Base-by-base conservation (phyloP, 768 basidiomycete genomes). In the Leccinum uliginosum region DNA sequence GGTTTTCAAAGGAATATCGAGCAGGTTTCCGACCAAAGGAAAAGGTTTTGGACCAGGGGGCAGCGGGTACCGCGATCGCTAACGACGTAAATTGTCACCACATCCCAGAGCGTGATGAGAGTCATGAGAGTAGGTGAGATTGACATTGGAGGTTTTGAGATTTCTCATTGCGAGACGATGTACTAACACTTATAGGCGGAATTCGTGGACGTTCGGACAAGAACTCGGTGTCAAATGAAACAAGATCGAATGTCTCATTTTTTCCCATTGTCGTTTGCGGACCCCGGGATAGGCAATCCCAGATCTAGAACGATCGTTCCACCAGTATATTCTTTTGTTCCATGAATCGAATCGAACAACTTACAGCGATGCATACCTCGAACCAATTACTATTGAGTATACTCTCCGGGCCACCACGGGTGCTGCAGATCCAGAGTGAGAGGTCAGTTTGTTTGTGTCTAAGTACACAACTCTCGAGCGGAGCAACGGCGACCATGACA, bases 11-110 rank as follows among this genome's bases (percentile, higher is more conserved):
- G 78, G 75, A 44, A 83, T 66, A 60, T 83, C 77, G 47, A 74
- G 69, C 32, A 85, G 61, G 65, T 84, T 82, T 14, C 83, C 83
- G 32, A 84, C 65, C 29, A 84, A 56, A 26, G 82, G 82, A n/a
- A 76, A 68, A 8, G 76, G 76, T 46, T 66, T 75, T 2, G 84
- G 84, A 15, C 84, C 84, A 29, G 84, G 83, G 11, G 83, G 83
- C 14, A 75, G 73, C 1, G 76, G 78, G 32, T 75, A 70, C 6
- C 55, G 55, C 11, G 55, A 12, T 40, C 61, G 46, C 51, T 26
- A 14, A 59, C 50, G 9, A 69, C 49, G 29, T 57, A 70, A 14
- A 67, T 38, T 19, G 62, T 61, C 19, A 64, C 56, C 3, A 56
- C 40, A 40, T 57, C 62, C 52, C 58, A 71, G 47, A 70, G 58